These are phyloP conservation scores for Eimeria brunetti DNA, from an alignment of 169 alveolate species.

Conservation along the genomic window DNA sequence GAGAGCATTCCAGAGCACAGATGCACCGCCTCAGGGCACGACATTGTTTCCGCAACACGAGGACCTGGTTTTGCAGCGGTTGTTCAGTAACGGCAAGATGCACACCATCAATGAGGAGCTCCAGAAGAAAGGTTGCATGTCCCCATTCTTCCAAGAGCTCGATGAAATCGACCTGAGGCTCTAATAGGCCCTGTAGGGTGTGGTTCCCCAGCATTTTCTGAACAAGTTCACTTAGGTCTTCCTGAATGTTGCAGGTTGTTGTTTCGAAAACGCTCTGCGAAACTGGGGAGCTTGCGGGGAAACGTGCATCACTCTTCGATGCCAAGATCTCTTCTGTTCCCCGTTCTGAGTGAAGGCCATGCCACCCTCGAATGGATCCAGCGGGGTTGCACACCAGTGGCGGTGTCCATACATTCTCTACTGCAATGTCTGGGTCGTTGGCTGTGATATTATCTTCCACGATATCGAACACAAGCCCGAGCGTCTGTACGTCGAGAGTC, in stretches of 20 bases:
- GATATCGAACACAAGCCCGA: constrained; percentile 33
- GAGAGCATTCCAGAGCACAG: constrained; percentile 1
- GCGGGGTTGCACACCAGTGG: neutral
- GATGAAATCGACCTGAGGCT: constrained; percentile 64
- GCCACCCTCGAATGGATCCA: neutral
- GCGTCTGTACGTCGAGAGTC: constrained; percentile 41
- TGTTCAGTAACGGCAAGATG: constrained; percentile 42
- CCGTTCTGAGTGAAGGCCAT: neutral
- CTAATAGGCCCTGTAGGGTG: constrained; percentile 49
- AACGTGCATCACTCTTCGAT: neutral
- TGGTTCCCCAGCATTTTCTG: constrained; percentile 1
- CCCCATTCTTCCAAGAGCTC: constrained; percentile 71
- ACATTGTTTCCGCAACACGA: constrained; percentile 16
- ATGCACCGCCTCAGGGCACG: constrained; percentile 18
- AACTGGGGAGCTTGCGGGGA: neutral
- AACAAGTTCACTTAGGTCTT: neutral
- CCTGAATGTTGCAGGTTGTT: neutral
- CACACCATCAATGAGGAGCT: constrained; percentile 27
- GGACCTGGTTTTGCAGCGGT: neutral
- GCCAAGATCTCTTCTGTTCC: neutral
- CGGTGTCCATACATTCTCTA: neutral
- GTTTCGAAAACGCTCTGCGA: neutral
- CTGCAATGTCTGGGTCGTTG: constrained; percentile 18
- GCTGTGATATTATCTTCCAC: constrained; percentile 34
- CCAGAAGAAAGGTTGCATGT: constrained; percentile 28